phyloP scores from a whole-genome alignment of 1,284 basidiomycete genomes.

The Ceraceosorus guamensis region DNA sequence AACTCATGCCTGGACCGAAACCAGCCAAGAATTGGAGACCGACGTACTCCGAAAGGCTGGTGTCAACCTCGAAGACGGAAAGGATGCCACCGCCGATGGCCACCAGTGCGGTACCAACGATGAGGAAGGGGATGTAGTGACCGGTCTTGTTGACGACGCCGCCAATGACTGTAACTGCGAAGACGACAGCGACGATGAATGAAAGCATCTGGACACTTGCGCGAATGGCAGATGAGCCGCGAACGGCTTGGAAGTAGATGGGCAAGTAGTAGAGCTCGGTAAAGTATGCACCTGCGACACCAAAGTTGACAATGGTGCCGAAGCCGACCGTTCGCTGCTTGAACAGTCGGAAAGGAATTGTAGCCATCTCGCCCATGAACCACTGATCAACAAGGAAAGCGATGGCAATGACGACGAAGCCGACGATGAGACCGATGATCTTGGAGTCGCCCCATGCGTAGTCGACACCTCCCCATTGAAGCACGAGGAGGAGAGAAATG shows the following conservation, averaged over 20 bases:
- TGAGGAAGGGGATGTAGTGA: slow-evolving; percentile 25
- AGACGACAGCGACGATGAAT: slow-evolving; percentile 35
- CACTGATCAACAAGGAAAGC: slow-evolving; percentile 30
- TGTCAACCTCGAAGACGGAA: slow-evolving; percentile 17
- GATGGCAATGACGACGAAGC: slow-evolving; percentile 20
- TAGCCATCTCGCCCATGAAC: slow-evolving; percentile 37
- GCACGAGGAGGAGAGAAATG: slow-evolving; percentile 42
- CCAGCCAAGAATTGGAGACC: slow-evolving; percentile 26
- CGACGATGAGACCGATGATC: slow-evolving; percentile 41
- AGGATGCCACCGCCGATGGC: slow-evolving; percentile 17
- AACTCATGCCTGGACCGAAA: slow-evolving; percentile 19
- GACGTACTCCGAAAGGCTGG: slow-evolving; percentile 14
- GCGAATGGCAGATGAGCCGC: slow-evolving; percentile 28
- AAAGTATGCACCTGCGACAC: slow-evolving; percentile 21
- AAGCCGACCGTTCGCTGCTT: slow-evolving; percentile 23
- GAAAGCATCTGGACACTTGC: slow-evolving; percentile 41
- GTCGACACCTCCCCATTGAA: slow-evolving; percentile 35
- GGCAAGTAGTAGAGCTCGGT: slow-evolving; percentile 21
- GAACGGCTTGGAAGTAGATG: slow-evolving; percentile 32
- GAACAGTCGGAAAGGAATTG: slow-evolving; percentile 42
- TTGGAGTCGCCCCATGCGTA: slow-evolving; percentile 30
- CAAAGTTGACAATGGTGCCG: slow-evolving; percentile 31
- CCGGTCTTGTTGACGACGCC: slow-evolving; percentile 24
- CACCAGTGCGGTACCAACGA: slow-evolving; percentile 18
- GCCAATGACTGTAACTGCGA: slow-evolving; percentile 31